Evolutionary conservation across 495 filamentous ascomycete genomes (phyloP).

Genomic region (Darksidea phi): DNA sequence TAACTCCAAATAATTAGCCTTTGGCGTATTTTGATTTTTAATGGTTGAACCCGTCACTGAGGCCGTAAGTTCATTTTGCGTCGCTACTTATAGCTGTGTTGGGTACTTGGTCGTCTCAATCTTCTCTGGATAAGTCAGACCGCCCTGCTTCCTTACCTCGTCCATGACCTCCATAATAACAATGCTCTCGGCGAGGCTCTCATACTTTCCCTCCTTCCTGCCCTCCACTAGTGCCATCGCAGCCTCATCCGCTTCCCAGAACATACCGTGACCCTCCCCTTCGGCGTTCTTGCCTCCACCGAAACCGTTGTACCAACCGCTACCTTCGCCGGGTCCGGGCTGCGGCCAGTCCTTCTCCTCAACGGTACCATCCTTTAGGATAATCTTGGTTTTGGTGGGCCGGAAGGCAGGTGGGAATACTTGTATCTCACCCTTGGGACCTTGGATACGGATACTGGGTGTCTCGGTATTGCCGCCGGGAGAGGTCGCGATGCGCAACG

Average conservation of each 20-base stretch:
- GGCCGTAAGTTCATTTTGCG: too few relatives aligned
- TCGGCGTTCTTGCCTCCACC: conserved; percentile 32
- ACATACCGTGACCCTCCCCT: conserved; percentile 78
- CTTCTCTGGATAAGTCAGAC: conserved; percentile 73
- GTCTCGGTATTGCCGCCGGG: conserved; percentile 63
- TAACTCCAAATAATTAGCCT: too few relatives aligned
- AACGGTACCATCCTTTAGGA: conserved; percentile 43
- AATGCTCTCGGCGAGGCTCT: conserved; percentile 81
- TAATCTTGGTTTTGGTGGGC: conserved; percentile 56
- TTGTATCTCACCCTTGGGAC: conserved; percentile 84
- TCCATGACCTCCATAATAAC: conserved; percentile 97
- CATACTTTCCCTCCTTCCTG: conserved; percentile 69
- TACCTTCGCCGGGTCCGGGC: conserved; percentile 47
- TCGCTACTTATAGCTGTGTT: conserved; percentile 15
- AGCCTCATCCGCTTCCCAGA: conserved; percentile 93
- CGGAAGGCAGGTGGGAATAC: conserved; percentile 73
- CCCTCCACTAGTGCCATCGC: conserved; percentile 81
- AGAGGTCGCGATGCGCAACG: conserved; percentile 60
- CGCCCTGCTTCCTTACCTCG: conserved; percentile 75
- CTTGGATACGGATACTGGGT: conserved; percentile 77
- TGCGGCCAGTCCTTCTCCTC: conserved; percentile 46
- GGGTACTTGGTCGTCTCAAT: conserved; percentile 76
- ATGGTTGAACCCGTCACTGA: too few relatives aligned
- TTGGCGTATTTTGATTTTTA: too few relatives aligned
- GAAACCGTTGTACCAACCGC: conserved; percentile 33